Base-by-base conservation (phyloP, 2,329 filamentous ascomycete genomes). In the Monosporascus sp. region DNA sequence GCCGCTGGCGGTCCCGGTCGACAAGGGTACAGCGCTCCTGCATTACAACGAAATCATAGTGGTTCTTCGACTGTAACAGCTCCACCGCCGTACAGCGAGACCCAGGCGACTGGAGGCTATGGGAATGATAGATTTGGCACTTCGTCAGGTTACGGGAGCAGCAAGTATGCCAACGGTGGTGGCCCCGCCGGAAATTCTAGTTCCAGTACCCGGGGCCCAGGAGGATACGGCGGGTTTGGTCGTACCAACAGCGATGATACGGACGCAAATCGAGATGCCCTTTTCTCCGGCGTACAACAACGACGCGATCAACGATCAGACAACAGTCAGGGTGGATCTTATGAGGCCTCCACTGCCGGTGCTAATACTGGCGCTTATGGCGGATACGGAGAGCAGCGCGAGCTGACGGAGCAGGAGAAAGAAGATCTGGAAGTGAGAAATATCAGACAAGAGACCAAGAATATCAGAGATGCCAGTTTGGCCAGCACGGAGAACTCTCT, bases 341-440 rank as follows among this genome's bases (percentile, higher is more conserved):
- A 58, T 37, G 60, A 54, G 1, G 27, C 44, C 20, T 57, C 62
- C 7, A 59, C 57, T 11, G 52, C 58, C 20, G 53, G 57, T 45
- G 47, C 60, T 22, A 58, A 40, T 16, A 43, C n/a, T 20, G 60
- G 52, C 47, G 63, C 60, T 19, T 78, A 76, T 54, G 79, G 75
- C 26, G 80, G 78, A 27, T 84, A 85, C 58, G 81, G 89, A 50
- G 85, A 87, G 53, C 80, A 88, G 55, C 82, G 89, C 48, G 84
- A 96, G 68, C 74, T 96, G 60, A 96, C 90, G 0, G 90, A 86
- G 1, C 91, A 97, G 61, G 83, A 84, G 78, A 74, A 90, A 67
- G 90, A 96, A 53, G 75, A 81, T 74, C 72, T 86, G 58, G 86
- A 94, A 55, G 81, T 92, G 14, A 78, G 85, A 55, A 82, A 84